phyloP scores from a whole-genome alignment of 2,329 filamentous ascomycete species.

The Myriangium duriaei region DNA sequence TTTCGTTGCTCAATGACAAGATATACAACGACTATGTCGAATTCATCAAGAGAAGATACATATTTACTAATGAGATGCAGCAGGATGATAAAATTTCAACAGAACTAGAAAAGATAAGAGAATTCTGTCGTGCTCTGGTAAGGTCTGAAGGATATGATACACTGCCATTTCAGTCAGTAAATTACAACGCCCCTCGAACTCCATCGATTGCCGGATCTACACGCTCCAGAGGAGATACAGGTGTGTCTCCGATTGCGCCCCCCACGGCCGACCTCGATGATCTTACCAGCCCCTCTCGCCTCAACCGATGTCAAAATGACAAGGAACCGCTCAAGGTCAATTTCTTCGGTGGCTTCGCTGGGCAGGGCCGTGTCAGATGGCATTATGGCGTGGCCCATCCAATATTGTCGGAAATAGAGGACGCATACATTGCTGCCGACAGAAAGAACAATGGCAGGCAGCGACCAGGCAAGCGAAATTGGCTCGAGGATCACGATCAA shows the following conservation, averaged over 20 bases:
- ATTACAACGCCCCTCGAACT: too few relatives aligned
- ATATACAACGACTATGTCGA: conserved; percentile 21
- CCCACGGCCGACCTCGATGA: too few relatives aligned
- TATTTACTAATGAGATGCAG: neutral
- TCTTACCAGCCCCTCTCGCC: too few relatives aligned
- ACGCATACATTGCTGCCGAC: conserved; percentile 25
- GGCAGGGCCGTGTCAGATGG: conserved; percentile 26
- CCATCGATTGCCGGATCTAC: too few relatives aligned
- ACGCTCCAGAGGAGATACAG: too few relatives aligned
- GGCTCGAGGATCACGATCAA: conserved; percentile 23
- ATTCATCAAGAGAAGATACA: neutral
- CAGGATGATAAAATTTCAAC: neutral
- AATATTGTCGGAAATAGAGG: conserved; percentile 31
- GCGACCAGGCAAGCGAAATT: conserved; percentile 19
- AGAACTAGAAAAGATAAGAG: conserved; percentile 1
- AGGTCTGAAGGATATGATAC: too few relatives aligned
- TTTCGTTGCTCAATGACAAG: conserved; percentile 20
- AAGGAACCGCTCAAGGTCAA: conserved; percentile 10
- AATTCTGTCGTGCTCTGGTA: neutral
- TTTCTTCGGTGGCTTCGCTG: conserved; percentile 31
- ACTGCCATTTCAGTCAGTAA: too few relatives aligned
- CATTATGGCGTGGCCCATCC: conserved; percentile 29
- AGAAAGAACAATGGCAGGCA: too few relatives aligned
- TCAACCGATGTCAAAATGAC: too few relatives aligned
- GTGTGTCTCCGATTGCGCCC: too few relatives aligned